Conservation (phyloP, 768 basidiomycete species). For the Xerocomellus amylosporus region DNA sequence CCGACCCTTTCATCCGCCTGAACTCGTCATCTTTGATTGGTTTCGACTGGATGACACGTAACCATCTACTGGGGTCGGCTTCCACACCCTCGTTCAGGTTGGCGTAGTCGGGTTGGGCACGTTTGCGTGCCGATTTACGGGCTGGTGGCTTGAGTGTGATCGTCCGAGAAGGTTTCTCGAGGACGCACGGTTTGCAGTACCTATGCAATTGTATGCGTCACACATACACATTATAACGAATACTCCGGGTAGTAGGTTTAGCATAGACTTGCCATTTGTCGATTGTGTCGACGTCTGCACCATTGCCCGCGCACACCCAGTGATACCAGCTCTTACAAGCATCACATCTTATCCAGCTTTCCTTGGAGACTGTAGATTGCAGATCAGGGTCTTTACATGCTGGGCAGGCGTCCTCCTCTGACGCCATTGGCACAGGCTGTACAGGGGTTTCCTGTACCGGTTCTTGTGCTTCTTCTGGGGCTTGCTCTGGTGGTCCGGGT, state of each 20-base stretch:
- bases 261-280: constrained; percentile 67
- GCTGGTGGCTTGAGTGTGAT: constrained; percentile 77
- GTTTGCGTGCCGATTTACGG: constrained; percentile 78
- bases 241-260: constrained; percentile 11
- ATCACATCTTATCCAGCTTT: constrained; percentile 83
- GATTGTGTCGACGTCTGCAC: constrained; percentile 60
- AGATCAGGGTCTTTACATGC: constrained; percentile 43
- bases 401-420: constrained; percentile 44
- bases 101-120: constrained; percentile 73
- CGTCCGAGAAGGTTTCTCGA: constrained; percentile 54
- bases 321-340: constrained; percentile 81
- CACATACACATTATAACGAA: constrained; percentile 12
- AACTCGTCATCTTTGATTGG: constrained; percentile 61
- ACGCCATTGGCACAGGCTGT: constrained; percentile 7
- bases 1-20: constrained; percentile 60
- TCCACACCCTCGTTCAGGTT: constrained; percentile 65
- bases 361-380: constrained; percentile 49
- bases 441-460: constrained; percentile 9
- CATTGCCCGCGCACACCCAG: constrained; percentile 74
- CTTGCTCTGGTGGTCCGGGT: constrained; percentile 12
- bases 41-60: constrained; percentile 67
- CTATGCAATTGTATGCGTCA: constrained; percentile 37
- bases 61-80: constrained; percentile 62
- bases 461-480: constrained; percentile 14
- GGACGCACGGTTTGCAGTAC: constrained; percentile 68